Base-by-base conservation (phyloP, 2,329 filamentous ascomycete genomes). In the Penicillium sclerotigenum region DNA sequence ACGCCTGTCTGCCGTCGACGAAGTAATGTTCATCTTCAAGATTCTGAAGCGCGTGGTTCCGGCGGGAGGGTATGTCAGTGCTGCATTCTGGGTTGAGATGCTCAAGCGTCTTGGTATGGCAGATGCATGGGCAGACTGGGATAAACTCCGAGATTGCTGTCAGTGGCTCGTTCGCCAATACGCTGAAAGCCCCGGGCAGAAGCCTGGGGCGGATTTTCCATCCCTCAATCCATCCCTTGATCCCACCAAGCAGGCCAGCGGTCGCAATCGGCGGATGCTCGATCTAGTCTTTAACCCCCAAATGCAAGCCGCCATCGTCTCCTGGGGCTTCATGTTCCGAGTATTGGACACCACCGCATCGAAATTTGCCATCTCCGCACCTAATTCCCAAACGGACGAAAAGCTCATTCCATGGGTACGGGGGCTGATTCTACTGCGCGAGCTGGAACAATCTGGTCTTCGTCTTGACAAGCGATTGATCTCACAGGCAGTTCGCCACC, bases 41-140 rank as follows among this genome's bases (percentile, higher is more conserved):
- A 68, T 81, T 20, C 72, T 81, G 31, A 76, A 81, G 52, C 71
- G 73, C 45, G 72, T 82, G 40, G 74, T 83, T 48, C 70, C 77
- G 57, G 72, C 69, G 37, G 78, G 77, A 18, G 71, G 71, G 52
- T 60, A 71, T 53, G 72, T 82, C 24, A 73, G 72, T 22, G 70
- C 75, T 3, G 69, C 60, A 26, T 65, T 74, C 16, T 88, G 85
- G 86, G 70, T 73, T 45, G 83, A 87, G 65, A 73, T 86, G 10
- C 65, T 88, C 40, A 81, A 81, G 43, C 79, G 84, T 28, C 78
- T 83, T 43, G 86, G 85, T 4, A 86, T 84, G 81, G 68, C 73
- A 9, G 74, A 79, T 8, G 47, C 53, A n/a, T 56, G 53, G 53
- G n/a, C 47, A 18, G 75, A 78, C 16, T 78, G 83, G 64, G 65